Evolutionary conservation across 2,329 filamentous ascomycete species (phyloP).

Genomic region (Nothomitra cinnamomea): DNA sequence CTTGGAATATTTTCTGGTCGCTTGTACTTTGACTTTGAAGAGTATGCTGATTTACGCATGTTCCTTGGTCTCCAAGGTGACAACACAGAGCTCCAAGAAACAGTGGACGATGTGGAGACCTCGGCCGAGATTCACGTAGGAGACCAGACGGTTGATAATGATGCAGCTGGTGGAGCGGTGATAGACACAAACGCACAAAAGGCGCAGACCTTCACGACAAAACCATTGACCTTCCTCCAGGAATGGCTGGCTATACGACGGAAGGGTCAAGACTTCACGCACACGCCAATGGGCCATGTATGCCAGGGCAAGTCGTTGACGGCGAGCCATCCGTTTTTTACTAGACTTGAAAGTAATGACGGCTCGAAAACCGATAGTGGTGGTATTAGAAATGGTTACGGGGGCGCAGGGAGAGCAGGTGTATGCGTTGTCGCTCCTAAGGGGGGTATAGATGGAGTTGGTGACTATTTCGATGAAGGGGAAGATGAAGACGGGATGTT

Average conservation of each 20-base stretch:
- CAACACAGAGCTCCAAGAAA: neutral
- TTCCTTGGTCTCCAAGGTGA: conserved; percentile 14
- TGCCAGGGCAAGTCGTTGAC: conserved; percentile 33
- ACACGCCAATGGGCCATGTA: conserved; percentile 42
- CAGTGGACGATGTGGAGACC: too few species aligned
- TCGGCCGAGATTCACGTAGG: neutral
- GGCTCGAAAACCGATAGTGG: neutral
- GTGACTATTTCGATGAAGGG: neutral
- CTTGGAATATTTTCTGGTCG: conserved; percentile 43
- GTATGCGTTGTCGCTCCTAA: neutral
- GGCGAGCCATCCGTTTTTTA: conserved; percentile 35
- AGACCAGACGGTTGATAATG: neutral
- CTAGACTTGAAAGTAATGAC: neutral
- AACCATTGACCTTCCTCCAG: conserved; percentile 31
- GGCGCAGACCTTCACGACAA: conserved; percentile 15
- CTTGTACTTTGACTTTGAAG: conserved; percentile 38
- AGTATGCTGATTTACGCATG: conserved; percentile 16
- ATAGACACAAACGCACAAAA: neutral
- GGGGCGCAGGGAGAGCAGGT: neutral
- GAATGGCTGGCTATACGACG: conserved; percentile 40
- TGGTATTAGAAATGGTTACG: neutral
- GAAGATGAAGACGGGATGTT: neutral
- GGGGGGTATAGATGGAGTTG: neutral
- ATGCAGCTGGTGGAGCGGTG: neutral
- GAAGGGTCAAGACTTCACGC: conserved; percentile 37